Evolutionary conservation across 768 basidiomycete genomes (phyloP), one percentile per base, ranked within the genome.

Genomic region (Podaxis pistillaris): DNA sequence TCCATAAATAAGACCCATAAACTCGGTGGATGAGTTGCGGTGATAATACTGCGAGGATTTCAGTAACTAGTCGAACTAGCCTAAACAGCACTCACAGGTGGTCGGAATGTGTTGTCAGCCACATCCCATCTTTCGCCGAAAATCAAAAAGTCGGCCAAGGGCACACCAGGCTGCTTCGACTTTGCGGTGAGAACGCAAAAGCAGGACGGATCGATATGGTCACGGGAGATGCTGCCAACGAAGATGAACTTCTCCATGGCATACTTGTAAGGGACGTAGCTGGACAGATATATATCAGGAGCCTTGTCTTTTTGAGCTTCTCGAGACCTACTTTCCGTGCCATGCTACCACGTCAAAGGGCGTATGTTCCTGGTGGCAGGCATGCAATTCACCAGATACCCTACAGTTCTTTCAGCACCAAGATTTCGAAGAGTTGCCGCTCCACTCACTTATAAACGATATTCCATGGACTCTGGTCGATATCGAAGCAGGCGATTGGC

Each of bases 261-360:
- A 65, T 88, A 88, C 72, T 88, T 88, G 76, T 83, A 87, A 0
- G 86, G 86, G 6, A 86, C 83, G 68, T 87, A 87, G 72, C 85
- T 86, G 15, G 4, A 15, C 8, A 50, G 19, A 28, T 22, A 24
- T 28, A 24, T 1, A 28, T 50, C 9, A 50, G 49, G 15, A 19
- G 15, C 41, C 41, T 24, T 24, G 1, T 2, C 22, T 26, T 24
- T 28, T 50, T 6, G 8, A 26, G 49, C 28, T 4, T 46, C n/a
- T 46, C n/a, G n/a, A 17, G 3, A 74, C 83, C 56, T 69, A 86
- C 85, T 86, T 88, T 72, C 86, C 86, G 55, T 84, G 82, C 86
- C 86, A 88, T 1, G 87, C 86, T 28, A 89, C 87, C 44, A 89
- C 87, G 68, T 89, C 88, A 70, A 89, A 89, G 0, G 87, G 87